Percentiles rank a stretch among this genome's conserved stretches.
phyloP scores from a whole-genome alignment of 768 basidiomycete species.

The Zangia roseola region DNA sequence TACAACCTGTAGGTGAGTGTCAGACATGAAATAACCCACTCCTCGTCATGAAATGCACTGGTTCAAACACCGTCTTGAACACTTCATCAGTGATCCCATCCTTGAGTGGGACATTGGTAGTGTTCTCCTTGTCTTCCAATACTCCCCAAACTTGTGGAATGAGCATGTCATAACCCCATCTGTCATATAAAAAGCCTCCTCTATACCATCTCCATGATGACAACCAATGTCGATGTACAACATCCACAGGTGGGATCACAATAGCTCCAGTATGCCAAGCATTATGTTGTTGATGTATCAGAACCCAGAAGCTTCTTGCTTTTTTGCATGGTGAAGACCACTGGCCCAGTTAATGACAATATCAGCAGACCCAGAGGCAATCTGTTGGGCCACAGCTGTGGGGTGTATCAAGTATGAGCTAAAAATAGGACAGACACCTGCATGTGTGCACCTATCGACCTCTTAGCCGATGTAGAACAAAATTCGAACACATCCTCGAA shows the following conservation, averaged over 20 bases:
- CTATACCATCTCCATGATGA: slow-evolving; percentile 98
- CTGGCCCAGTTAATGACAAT: slow-evolving; percentile 97
- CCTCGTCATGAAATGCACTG: slow-evolving; percentile 49
- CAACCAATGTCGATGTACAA: slow-evolving; percentile 98
- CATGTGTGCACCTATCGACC: slow-evolving; percentile 74
- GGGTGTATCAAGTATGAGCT: neutral
- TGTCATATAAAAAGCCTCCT: slow-evolving; percentile 97
- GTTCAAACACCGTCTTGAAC: slow-evolving; percentile 87
- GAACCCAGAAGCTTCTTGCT: slow-evolving; percentile 95
- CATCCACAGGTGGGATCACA: slow-evolving; percentile 83
- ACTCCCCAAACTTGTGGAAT: slow-evolving; percentile 95
- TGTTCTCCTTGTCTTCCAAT: slow-evolving; percentile 78
- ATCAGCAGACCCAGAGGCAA: slow-evolving; percentile 77
- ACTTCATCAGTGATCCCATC: slow-evolving; percentile 93
- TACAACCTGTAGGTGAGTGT: slow-evolving; percentile 55
- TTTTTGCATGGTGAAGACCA: slow-evolving; percentile 99
- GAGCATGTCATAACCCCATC: slow-evolving; percentile 97
- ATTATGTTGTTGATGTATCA: slow-evolving; percentile 99
- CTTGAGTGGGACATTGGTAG: slow-evolving; percentile 90
- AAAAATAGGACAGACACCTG: neutral
- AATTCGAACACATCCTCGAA: slow-evolving; percentile 98
- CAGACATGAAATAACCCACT: neutral
- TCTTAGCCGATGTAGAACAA: slow-evolving; percentile 94
- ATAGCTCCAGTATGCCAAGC: slow-evolving; percentile 87
- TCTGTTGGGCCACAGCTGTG: slow-evolving; percentile 69